These are phyloP conservation scores for Falciphora oryzae DNA, from an alignment of 2,329 filamentous ascomycete species.

Conservation along the genomic window DNA sequence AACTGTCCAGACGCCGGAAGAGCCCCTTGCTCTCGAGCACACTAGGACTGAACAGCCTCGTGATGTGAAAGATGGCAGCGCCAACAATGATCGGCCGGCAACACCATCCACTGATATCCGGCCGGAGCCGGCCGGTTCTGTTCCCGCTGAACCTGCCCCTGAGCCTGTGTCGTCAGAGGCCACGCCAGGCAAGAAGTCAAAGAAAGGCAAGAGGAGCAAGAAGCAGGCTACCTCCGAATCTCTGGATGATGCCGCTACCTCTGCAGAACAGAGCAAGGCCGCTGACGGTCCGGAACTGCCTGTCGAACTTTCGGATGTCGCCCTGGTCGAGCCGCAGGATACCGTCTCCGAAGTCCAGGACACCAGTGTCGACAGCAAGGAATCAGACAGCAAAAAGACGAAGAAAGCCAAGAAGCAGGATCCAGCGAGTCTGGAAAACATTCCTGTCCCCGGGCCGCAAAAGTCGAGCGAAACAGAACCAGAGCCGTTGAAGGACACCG, in stretches of 20 bases:
- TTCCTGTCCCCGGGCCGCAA: background rate
- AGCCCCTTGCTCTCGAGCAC: background rate
- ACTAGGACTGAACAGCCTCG: too few species aligned
- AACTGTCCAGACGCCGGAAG: background rate
- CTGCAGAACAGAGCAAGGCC: background rate
- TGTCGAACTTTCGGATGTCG: background rate
- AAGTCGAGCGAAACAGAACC: background rate
- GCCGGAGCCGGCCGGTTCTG: background rate
- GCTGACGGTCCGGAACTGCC: background rate
- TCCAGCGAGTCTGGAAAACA: background rate
- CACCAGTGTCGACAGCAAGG: background rate
- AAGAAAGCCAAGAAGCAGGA: slow-evolving; percentile 18
- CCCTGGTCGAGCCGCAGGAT: too few species aligned
- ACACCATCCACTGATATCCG: background rate
- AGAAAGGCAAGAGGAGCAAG: slow-evolving; percentile 25
- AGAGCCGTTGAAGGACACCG: background rate
- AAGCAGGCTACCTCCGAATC: slow-evolving; percentile 11
- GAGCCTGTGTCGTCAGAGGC: background rate
- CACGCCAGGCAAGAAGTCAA: slow-evolving; percentile 24
- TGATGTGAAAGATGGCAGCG: background rate
- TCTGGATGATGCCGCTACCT: background rate
- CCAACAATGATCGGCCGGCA: background rate
- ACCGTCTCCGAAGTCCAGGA: too few species aligned
- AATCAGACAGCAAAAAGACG: slow-evolving; percentile 8
- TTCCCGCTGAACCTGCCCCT: background rate